phyloP scores from a whole-genome alignment of 2,329 filamentous ascomycete species.

The Fusarium mundagurra region DNA sequence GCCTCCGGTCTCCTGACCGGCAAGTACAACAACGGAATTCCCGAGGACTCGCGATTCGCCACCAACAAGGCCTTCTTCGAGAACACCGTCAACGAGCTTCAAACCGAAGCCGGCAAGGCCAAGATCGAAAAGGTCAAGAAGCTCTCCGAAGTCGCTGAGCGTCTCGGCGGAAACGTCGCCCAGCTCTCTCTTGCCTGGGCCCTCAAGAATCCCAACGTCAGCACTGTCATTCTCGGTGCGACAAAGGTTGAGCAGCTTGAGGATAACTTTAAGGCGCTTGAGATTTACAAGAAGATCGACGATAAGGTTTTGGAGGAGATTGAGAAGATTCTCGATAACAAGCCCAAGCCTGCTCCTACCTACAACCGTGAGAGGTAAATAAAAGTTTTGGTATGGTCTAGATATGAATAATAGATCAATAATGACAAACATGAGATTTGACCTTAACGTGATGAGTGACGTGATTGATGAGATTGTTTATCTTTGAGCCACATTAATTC shows the following conservation, averaged over 20 bases:
- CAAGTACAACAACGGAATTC: constrained; percentile 70
- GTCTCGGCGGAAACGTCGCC: constrained; percentile 36
- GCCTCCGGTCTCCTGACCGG: constrained; percentile 67
- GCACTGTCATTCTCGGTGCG: constrained; percentile 44
- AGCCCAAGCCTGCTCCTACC: constrained; percentile 18
- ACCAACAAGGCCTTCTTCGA: constrained; percentile 40
- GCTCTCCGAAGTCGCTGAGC: constrained; percentile 38
- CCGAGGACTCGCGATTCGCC: constrained; percentile 66
- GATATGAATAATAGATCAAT: not conserved
- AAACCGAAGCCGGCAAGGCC: constrained; percentile 34
- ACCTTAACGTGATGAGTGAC: not conserved
- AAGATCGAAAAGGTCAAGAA: constrained; percentile 44
- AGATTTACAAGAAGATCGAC: constrained; percentile 35
- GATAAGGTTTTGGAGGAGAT: constrained; percentile 36
- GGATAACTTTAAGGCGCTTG: constrained; percentile 39
- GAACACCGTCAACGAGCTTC: constrained; percentile 12
- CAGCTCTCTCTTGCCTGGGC: constrained; percentile 42
- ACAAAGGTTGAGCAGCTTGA: constrained; percentile 42
- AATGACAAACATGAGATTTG: not conserved
- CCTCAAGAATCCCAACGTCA: constrained; percentile 43
- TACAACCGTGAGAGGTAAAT: constrained; percentile 35
- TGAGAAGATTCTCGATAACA: constrained; percentile 39
- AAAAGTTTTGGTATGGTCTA: not conserved
- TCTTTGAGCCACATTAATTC: not conserved
- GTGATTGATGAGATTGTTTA: not conserved